Evolutionary conservation across 495 filamentous ascomycete species (phyloP).

Genomic region (Hyaloscypha hepaticicola): DNA sequence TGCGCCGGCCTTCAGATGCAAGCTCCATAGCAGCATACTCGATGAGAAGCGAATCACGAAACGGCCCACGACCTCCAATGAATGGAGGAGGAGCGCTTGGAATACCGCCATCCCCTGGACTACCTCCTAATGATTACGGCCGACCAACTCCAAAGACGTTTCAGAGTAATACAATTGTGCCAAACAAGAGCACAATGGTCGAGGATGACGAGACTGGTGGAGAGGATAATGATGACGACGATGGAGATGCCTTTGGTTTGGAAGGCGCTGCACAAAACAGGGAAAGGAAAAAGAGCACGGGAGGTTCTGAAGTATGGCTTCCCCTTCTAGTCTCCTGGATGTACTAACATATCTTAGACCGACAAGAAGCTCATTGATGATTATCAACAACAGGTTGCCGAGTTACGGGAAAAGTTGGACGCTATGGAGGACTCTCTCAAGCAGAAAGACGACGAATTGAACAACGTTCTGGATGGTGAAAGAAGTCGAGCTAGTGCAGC

Average conservation of each 20-base stretch:
- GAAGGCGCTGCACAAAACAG: constrained; percentile 48
- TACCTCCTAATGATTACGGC: constrained; percentile 46
- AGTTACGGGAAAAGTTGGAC: constrained; percentile 71
- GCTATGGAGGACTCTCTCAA: constrained; percentile 62
- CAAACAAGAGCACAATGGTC: constrained; percentile 97
- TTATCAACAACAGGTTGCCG: constrained; percentile 72
- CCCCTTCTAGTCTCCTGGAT: no score
- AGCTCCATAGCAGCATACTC: constrained; percentile 44
- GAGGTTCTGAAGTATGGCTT: constrained; percentile 50
- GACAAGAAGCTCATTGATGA: constrained; percentile 73
- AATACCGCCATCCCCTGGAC: constrained; percentile 32
- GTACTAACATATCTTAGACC: constrained; percentile 41
- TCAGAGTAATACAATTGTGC: constrained; percentile 93
- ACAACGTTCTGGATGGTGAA: constrained; percentile 41
- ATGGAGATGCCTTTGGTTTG: constrained; percentile 60
- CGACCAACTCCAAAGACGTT: constrained; percentile 83
- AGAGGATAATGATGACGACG: constrained; percentile 62
- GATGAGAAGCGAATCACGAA: constrained; percentile 33
- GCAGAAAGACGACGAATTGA: constrained; percentile 50
- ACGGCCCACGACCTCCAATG: constrained; percentile 25
- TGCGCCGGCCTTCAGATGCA: constrained; percentile 53
- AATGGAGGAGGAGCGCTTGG: constrained; percentile 27
- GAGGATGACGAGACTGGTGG: constrained; percentile 80
- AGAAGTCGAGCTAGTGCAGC: constrained; percentile 41
- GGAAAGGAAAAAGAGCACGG: constrained; percentile 58